Conservation (phyloP, 305 asterid species). For the Plantago coronopus region DNA sequence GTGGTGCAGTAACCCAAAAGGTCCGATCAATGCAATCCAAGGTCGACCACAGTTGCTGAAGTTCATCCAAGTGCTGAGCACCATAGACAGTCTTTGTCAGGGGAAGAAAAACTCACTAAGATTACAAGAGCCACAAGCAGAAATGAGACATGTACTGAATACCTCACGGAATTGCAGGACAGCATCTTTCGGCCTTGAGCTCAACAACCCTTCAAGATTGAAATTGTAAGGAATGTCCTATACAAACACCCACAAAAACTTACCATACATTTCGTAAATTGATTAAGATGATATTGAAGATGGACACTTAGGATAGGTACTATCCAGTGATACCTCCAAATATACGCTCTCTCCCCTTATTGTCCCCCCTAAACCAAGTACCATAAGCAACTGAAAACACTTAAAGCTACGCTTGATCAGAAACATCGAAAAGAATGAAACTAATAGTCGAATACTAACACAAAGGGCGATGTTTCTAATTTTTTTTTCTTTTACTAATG, state of each 20-base stretch:
- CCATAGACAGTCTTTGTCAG: conserved; percentile 8
- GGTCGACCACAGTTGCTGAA: conserved; percentile 68
- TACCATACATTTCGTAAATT: background rate
- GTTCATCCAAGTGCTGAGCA: conserved; percentile 61
- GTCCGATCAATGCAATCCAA: conserved; percentile 64
- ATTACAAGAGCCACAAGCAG: background rate
- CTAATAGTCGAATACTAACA: background rate
- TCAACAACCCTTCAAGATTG: conserved; percentile 50
- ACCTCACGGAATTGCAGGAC: conserved; percentile 67
- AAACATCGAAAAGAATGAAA: background rate
- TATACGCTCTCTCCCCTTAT: conserved; percentile 54
- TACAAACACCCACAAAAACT: conserved; percentile 14
- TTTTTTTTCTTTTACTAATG: background rate
- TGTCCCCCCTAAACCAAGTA: conserved; percentile 63
- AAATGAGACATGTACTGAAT: background rate
- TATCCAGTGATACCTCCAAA: conserved; percentile 61
- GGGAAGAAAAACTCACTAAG: conserved; percentile 2
- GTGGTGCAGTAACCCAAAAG: conserved; percentile 48
- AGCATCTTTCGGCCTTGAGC: conserved; percentile 54
- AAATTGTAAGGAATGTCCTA: conserved; percentile 66
- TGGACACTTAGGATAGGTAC: conserved; percentile 51
- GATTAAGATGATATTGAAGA: conserved; percentile 44
- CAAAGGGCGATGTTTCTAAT: background rate
- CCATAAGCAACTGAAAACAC: conserved; percentile 9
- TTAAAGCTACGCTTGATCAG: background rate